Evolutionary conservation across 345 rosid species (phyloP), one percentile per base, ranked within the genome.

Genomic region (Eutrema heterophyllum): DNA sequence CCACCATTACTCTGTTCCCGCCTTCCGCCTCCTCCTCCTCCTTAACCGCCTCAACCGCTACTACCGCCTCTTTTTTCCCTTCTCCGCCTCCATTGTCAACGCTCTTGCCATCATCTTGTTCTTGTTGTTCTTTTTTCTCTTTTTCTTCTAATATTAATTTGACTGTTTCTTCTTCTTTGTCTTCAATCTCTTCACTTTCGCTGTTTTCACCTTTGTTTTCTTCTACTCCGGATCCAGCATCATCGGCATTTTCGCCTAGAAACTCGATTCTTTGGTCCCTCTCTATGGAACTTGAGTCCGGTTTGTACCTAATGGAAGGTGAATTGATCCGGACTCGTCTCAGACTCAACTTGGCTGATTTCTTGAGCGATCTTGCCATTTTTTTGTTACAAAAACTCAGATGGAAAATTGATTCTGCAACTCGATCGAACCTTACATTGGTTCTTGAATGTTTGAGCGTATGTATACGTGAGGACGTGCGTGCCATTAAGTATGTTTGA

Each of bases 1-100:
- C 93, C 72, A 91, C 97, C 98, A 91, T 89, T 18, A 94, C 96
- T 78, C 79, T 91, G 74, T 85, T 88, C 4, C 88, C 86, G 21
- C 72, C 32, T 29, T 15, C 73, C 2, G 3, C 33, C 59, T 24
- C 72, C 45, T 48, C 72, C 45, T 48, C 71, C 11, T 16, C 65
- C 39, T 43, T 26, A 68, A 16, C 54, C 48, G 6, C 45, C 27
- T 68, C 70, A 43, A 41, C 79, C 4, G 53, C 56, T 52, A 18
- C 70, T 21, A 44, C 65, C 36, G 44, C 45, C 53, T 70, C 75
- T 55, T 38, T 70, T n/a, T 2, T 70, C 11, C 11, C 68, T 75
- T 76, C 35, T 18, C 51, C 77, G 1, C 29, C 66, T 24, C 70
- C 81, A 16, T 56, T 61, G 9, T 57, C 6, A 6, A 63, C 69